phyloP scores from a whole-genome alignment of 192 early-diverging fungal species.

The Coemansia sp. region DNA sequence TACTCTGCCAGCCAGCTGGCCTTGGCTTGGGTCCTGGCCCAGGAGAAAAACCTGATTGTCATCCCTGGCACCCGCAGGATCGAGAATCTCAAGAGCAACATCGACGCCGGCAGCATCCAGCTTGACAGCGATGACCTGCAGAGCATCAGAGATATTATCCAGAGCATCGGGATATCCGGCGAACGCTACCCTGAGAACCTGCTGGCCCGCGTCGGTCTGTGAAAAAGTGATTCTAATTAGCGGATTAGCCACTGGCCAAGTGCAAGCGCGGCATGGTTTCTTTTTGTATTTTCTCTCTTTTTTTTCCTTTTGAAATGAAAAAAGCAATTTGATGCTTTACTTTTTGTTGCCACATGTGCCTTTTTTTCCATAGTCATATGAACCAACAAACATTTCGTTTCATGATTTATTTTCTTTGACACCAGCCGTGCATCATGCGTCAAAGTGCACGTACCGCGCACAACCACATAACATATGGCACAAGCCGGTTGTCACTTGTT shows the following conservation, averaged over 20 bases:
- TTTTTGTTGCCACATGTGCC: too few species aligned
- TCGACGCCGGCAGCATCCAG: background rate
- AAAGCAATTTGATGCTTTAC: background rate
- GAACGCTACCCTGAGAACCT: constrained; percentile 1
- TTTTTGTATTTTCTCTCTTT: background rate
- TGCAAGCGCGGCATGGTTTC: background rate
- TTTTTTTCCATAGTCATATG: too few species aligned
- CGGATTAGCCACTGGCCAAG: too few species aligned
- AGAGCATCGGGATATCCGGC: constrained; percentile 2
- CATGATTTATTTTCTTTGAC: too few species aligned
- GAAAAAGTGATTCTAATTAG: too few species aligned
- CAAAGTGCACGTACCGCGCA: background rate
- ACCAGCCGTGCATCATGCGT: too few species aligned
- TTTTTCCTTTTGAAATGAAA: background rate
- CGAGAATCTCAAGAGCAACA: constrained; percentile 1
- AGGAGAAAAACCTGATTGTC: background rate
- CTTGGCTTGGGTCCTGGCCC: background rate
- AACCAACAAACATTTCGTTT: too few species aligned
- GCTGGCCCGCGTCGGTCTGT: constrained; percentile 3
- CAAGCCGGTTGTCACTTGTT: background rate
- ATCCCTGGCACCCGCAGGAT: background rate
- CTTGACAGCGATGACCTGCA: background rate
- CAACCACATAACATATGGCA: background rate
- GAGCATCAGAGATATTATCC: constrained; percentile 7
- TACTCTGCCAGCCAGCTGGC: background rate